Evolutionary conservation across 306 rosid genomes (phyloP).

Genomic region (Notholithocarpus densiflorus): DNA sequence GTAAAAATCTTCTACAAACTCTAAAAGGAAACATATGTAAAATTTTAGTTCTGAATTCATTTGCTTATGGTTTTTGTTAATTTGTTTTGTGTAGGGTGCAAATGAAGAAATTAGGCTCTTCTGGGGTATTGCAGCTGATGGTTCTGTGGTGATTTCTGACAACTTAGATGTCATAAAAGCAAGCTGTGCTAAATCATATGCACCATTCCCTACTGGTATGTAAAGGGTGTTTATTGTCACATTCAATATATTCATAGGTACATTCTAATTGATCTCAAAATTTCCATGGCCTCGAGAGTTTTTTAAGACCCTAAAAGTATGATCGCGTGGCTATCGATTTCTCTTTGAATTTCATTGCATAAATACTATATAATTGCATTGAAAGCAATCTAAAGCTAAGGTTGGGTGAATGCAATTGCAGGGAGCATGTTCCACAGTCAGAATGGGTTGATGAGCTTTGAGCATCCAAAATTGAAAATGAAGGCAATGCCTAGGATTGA

Average conservation of each 20-base stretch:
- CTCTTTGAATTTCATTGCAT: neutral
- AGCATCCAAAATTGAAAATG: constrained; percentile 85
- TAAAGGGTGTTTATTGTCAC: neutral
- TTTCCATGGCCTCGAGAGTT: too few relatives aligned
- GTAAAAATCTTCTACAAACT: constrained; percentile 27
- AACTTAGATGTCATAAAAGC: constrained; percentile 60
- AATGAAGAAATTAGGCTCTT: constrained; percentile 56
- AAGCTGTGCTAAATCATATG: constrained; percentile 92
- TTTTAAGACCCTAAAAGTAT: neutral
- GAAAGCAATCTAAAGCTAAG: neutral
- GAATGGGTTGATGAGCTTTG: constrained; percentile 74
- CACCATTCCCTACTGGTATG: constrained; percentile 88
- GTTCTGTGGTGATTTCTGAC: constrained; percentile 73
- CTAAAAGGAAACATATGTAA: neutral
- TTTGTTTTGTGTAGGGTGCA: constrained; percentile 55
- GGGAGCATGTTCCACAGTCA: constrained; percentile 93
- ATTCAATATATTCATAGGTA: too few relatives aligned
- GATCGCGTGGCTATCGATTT: neutral
- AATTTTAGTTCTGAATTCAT: neutral
- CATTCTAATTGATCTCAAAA: too few relatives aligned
- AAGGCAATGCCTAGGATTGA: constrained; percentile 94
- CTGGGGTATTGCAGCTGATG: constrained; percentile 90
- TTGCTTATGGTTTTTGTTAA: neutral
- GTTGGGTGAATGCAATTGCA: constrained; percentile 24
- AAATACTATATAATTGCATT: too few relatives aligned